A percentile compares a stretch with the other conserved stretches of the same genome.
Conservation (phyloP, 225 moss, liverwort and hornwort genomes). For the Pseudoscleropodium purum region DNA sequence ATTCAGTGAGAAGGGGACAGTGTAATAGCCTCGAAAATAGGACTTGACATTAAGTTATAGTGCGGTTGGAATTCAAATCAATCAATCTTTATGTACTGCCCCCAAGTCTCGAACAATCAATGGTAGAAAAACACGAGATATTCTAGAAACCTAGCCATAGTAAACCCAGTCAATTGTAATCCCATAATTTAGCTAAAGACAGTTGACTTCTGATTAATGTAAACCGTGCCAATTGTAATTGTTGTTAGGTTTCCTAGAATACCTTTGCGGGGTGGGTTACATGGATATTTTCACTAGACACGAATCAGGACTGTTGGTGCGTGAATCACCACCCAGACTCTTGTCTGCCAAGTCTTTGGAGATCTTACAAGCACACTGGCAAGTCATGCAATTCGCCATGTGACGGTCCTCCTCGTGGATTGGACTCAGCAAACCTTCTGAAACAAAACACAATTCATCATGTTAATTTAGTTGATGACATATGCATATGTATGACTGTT, state of each 20-base stretch:
- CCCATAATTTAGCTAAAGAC: not conserved
- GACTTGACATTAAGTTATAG: too few species aligned
- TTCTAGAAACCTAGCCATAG: not conserved
- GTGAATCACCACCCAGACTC: too few species aligned
- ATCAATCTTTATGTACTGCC: too few species aligned
- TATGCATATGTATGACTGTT: not conserved
- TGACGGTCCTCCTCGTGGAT: slow-evolving; percentile 52
- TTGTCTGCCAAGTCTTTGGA: too few species aligned
- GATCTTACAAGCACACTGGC: slow-evolving; percentile 34
- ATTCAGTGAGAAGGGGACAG: too few species aligned
- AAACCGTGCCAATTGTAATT: not conserved
- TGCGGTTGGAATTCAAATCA: too few species aligned
- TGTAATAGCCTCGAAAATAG: too few species aligned
- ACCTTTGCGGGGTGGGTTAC: not conserved
- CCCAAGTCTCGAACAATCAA: too few species aligned
- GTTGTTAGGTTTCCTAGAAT: not conserved
- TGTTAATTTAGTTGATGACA: not conserved
- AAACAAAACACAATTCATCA: not conserved
- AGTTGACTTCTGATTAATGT: not conserved
- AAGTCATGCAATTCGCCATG: slow-evolving; percentile 47
- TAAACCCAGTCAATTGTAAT: not conserved
- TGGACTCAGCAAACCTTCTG: slow-evolving; percentile 16
- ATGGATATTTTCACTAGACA: not conserved
- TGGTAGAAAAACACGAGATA: not conserved
- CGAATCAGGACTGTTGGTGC: too few species aligned